A percentile compares a stretch with the other conserved stretches of the same genome.
These are phyloP conservation scores for Candida koratica DNA, from an alignment of 805 yeast genomes.

Conservation along the genomic window DNA sequence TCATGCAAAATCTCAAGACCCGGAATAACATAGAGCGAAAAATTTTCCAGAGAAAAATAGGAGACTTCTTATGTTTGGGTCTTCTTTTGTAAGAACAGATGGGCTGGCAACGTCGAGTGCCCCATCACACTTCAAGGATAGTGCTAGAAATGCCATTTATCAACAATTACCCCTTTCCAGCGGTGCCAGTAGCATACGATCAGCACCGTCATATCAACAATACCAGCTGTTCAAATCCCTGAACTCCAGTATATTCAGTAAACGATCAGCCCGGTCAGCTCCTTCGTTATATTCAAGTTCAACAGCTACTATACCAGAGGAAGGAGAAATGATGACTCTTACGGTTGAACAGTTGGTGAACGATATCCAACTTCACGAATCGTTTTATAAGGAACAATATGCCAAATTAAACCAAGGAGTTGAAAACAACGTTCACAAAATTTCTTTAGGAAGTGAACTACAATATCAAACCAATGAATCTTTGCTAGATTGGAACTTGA, in stretches of 20 bases:
- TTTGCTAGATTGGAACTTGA: constrained; percentile 50
- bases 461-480: constrained; percentile 38
- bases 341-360: constrained; percentile 43
- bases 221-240: constrained; percentile 27
- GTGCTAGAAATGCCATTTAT: constrained; percentile 42
- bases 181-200: constrained; percentile 35
- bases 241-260: constrained; percentile 38
- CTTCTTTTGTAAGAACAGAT: constrained; percentile 23
- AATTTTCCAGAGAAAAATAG: constrained; percentile 11
- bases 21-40: constrained; percentile 8
- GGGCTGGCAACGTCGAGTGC: constrained; percentile 23
- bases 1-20: constrained; percentile 6
- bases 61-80: constrained; percentile 25
- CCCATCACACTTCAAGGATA: constrained; percentile 39
- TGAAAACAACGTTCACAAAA: constrained; percentile 27
- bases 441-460: constrained; percentile 39
- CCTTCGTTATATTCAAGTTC: constrained; percentile 40
- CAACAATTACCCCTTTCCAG: constrained; percentile 33
- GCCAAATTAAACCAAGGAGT: constrained; percentile 9
- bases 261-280: constrained; percentile 39
- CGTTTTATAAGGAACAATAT: constrained; percentile 19
- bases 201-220: constrained; percentile 36
- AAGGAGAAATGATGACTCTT: constrained; percentile 38
- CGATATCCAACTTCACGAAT: constrained; percentile 37
- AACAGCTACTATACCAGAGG: constrained; percentile 45